Conservation (phyloP, 1,139 yeast genomes). For the Taphrina communis region DNA sequence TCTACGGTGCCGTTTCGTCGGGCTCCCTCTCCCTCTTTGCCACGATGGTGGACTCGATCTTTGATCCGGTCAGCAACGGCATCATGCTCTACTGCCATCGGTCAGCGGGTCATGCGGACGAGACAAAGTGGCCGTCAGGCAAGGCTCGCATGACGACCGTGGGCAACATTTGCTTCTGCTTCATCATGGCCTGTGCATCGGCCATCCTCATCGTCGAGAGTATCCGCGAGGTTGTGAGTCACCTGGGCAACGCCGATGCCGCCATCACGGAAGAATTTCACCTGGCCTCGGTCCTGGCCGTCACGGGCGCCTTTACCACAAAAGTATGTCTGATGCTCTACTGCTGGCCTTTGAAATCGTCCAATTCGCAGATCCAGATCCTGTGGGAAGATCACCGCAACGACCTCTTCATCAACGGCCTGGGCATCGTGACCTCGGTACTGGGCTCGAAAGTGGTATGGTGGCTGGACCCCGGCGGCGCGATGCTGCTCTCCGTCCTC, state of each 20-base stretch:
- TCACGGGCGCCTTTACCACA: conserved; percentile 44
- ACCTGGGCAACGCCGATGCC: conserved; percentile 18
- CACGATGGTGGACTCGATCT: conserved; percentile 46
- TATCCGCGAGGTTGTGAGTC: conserved; percentile 42
- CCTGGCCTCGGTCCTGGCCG: conserved; percentile 44
- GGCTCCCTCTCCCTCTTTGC: conserved; percentile 46
- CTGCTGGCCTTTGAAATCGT: conserved; percentile 44
- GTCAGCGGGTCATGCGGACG: conserved; percentile 43
- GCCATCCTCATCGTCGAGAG: conserved; percentile 44
- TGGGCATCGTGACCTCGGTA: conserved; percentile 45
- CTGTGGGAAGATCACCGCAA: conserved; percentile 46
- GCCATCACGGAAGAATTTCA: conserved; percentile 26
- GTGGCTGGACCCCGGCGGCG: conserved; percentile 47
- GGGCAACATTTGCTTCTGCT: conserved; percentile 45
- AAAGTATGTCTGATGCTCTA: conserved; percentile 44
- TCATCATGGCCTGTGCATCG: conserved; percentile 46
- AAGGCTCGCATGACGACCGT: conserved; percentile 45
- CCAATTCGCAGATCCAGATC: conserved; percentile 43
- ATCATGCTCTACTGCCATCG: conserved; percentile 43
- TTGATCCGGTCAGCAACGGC: conserved; percentile 45
- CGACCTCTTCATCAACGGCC: conserved; percentile 46
- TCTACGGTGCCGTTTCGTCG: conserved; percentile 45
- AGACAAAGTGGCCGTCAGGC: conserved; percentile 45
- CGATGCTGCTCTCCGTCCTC: conserved; percentile 43
- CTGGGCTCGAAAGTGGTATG: conserved; percentile 44